phyloP scores from a whole-genome alignment of 345 rosid species.

The Boechera stricta region DNA sequence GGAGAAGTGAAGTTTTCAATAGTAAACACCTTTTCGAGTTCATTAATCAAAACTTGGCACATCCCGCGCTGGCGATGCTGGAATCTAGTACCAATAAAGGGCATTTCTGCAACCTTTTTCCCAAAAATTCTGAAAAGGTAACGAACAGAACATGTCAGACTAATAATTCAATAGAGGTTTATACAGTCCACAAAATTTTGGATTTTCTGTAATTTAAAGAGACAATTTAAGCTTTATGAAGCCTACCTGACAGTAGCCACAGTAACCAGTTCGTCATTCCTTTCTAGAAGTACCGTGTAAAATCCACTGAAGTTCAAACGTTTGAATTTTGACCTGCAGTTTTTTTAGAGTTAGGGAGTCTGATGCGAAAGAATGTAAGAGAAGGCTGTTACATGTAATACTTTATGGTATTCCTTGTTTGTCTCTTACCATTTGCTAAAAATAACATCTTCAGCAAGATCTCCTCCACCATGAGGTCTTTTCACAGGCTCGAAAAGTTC shows the following conservation, averaged over 20 bases:
- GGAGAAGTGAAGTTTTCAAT: slow-evolving; percentile 17
- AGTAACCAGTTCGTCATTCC: slow-evolving; percentile 64
- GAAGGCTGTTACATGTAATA: no score
- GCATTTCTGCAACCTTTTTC: slow-evolving; percentile 67
- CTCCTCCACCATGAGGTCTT: slow-evolving; percentile 61
- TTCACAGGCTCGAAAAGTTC: slow-evolving; percentile 80
- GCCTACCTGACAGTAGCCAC: slow-evolving; percentile 74
- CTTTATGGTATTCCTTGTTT: slow-evolving; percentile 10
- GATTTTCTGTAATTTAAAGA: slow-evolving; percentile 13
- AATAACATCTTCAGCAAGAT: slow-evolving; percentile 72
- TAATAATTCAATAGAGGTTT: slow-evolving; percentile 21
- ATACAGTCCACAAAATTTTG: slow-evolving; percentile 9
- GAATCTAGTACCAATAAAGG: slow-evolving; percentile 64
- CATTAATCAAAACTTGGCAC: slow-evolving; percentile 63
- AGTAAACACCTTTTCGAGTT: slow-evolving; percentile 61
- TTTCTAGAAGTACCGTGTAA: slow-evolving; percentile 76
- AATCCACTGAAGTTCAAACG: slow-evolving; percentile 81
- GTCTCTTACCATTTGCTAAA: slow-evolving; percentile 69
- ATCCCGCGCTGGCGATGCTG: slow-evolving; percentile 60
- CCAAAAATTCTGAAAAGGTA: slow-evolving; percentile 58
- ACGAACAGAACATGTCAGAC: slow-evolving; percentile 35
- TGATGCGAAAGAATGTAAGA: slow-evolving; percentile 21
- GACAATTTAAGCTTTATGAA: slow-evolving; percentile 28
- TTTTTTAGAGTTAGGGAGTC: slow-evolving; percentile 15
- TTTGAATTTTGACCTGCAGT: slow-evolving; percentile 63